Conservation (phyloP, 78 protist species). For the Dictyostelium firmibasis region DNA sequence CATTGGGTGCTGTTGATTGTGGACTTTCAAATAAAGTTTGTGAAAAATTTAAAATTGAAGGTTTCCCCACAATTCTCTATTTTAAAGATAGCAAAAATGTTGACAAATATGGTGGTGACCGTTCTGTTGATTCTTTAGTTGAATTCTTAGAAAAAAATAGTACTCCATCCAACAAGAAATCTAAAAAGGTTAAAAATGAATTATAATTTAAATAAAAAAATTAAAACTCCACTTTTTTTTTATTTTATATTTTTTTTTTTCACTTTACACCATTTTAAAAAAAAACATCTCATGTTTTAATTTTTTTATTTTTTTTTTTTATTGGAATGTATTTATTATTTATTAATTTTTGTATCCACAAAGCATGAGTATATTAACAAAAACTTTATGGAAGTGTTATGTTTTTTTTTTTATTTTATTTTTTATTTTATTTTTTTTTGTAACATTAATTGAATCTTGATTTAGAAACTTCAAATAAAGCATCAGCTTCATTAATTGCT, state of each 20-base stretch:
- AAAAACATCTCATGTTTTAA: too few relatives aligned
- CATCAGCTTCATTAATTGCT: constrained; percentile 13
- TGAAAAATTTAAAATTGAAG: not conserved
- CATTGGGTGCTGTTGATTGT: constrained; percentile 47
- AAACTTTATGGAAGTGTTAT: too few relatives aligned
- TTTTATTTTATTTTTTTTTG: not conserved
- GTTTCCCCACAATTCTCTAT: not conserved
- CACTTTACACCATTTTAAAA: too few relatives aligned
- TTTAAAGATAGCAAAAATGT: constrained; percentile 3
- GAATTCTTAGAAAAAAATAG: not conserved
- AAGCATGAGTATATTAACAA: too few relatives aligned
- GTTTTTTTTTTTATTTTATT: not conserved
- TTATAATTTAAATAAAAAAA: not conserved
- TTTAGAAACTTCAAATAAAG: constrained; percentile 45
- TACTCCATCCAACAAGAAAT: not conserved
- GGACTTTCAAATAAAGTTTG: not conserved
- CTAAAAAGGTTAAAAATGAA: not conserved
- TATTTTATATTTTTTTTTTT: too few relatives aligned
- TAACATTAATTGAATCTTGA: constrained; percentile 26
- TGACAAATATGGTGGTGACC: not conserved
- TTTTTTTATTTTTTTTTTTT: too few relatives aligned
- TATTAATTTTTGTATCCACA: too few relatives aligned
- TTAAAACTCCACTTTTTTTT: too few relatives aligned
- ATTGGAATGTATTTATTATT: too few relatives aligned
- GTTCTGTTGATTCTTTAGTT: constrained; percentile 11